Evolutionary conservation across 2,329 filamentous ascomycete genomes (phyloP).

Genomic region (Stemphylium vesicarium): DNA sequence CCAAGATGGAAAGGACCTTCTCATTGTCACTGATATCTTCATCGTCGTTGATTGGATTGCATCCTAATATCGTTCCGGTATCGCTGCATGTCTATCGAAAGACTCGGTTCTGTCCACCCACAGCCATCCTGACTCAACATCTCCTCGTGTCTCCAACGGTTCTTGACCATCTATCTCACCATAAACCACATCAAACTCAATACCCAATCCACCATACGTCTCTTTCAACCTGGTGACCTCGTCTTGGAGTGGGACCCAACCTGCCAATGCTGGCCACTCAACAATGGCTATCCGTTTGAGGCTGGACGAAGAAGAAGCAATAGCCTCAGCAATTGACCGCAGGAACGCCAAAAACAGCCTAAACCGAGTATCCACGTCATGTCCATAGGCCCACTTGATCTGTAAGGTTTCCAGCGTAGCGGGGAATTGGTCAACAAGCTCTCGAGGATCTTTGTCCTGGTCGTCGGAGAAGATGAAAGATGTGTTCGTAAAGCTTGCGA

Average conservation of each 20-base stretch:
- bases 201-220: background rate
- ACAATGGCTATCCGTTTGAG: slow-evolving; percentile 6
- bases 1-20: too few species aligned
- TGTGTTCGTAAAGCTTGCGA: background rate
- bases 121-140: slow-evolving; percentile 6
- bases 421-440: background rate
- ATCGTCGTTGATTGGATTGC: too few species aligned
- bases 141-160: background rate
- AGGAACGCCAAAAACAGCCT: background rate
- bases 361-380: background rate
- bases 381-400: slow-evolving; percentile 5
- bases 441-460: too few species aligned
- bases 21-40: too few species aligned
- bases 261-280: slow-evolving; percentile 6
- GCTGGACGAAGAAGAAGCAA: background rate
- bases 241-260: background rate
- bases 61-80: too few species aligned
- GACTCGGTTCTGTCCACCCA: slow-evolving; percentile 8
- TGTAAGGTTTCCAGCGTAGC: slow-evolving; percentile 1
- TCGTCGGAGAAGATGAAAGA: background rate
- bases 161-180: background rate
- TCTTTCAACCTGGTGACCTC: background rate
- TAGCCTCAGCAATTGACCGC: background rate
- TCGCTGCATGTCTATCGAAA: slow-evolving; percentile 1
- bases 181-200: background rate